Conservation (phyloP, 108 stramenopile species). For the Fragilariopsis cylindrus region DNA sequence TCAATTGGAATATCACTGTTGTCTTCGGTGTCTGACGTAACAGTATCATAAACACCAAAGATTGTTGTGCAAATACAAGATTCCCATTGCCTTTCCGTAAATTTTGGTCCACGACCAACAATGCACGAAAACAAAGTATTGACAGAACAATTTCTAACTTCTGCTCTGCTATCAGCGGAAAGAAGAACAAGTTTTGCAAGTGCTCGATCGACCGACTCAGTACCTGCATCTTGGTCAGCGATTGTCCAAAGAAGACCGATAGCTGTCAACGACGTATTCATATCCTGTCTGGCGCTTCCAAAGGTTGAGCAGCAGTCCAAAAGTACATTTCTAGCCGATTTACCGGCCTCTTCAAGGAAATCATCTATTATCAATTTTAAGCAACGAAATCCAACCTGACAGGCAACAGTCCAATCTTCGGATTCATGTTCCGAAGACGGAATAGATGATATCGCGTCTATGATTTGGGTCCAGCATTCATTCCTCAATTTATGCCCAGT, state of each 20-base stretch:
- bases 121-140: conserved; percentile 93
- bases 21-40: conserved; percentile 17
- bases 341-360: conserved; percentile 66
- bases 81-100: conserved; percentile 77
- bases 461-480: conserved; percentile 56
- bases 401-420: conserved; percentile 68
- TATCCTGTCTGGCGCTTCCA: conserved; percentile 82
- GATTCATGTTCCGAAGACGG: conserved; percentile 40
- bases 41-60: conserved; percentile 56
- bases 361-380: conserved; percentile 92
- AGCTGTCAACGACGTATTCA: conserved; percentile 92
- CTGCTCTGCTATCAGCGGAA: conserved; percentile 62
- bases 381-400: conserved; percentile 77
- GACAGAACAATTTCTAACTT: conserved; percentile 89
- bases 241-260: conserved; percentile 88
- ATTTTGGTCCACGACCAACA: conserved; percentile 77
- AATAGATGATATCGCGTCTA: conserved; percentile 57
- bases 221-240: conserved; percentile 73
- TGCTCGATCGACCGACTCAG: conserved; percentile 67
- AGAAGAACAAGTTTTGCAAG: conserved; percentile 71
- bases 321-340: conserved; percentile 48
- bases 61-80: conserved; percentile 73
- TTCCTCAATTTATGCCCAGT: conserved; percentile 60
- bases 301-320: conserved; percentile 87
- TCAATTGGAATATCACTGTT: neutral